Evolutionary conservation across 1,139 yeast genomes (phyloP).

Genomic region (Kodamaea ohmeri): DNA sequence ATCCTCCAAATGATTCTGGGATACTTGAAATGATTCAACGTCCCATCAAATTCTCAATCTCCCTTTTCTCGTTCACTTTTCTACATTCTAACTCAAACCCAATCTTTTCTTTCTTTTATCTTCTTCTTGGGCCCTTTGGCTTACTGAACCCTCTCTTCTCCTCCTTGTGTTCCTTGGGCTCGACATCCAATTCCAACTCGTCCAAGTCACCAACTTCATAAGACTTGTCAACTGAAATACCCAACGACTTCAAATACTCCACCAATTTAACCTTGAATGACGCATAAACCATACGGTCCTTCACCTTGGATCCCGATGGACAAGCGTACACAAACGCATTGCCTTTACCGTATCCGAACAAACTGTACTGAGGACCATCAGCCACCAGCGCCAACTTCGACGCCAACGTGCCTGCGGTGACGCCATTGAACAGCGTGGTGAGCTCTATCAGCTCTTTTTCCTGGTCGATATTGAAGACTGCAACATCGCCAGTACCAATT

Average conservation of each 20-base stretch:
- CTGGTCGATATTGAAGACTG: conserved; percentile 34
- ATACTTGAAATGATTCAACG: too few species aligned
- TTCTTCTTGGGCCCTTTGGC: conserved; percentile 57
- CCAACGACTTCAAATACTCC: conserved; percentile 42
- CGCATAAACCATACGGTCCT: conserved; percentile 91
- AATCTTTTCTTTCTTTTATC: conserved; percentile 25
- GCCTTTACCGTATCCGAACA: conserved; percentile 41
- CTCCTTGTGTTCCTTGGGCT: conserved; percentile 19
- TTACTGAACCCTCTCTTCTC: conserved; percentile 35
- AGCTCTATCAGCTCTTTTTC: conserved; percentile 28
- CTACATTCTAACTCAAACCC: too few species aligned
- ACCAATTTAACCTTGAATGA: conserved; percentile 71
- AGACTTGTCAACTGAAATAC: conserved; percentile 32
- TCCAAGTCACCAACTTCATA: conserved; percentile 69
- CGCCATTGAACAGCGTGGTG: conserved; percentile 15
- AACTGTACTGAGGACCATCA: conserved; percentile 49
- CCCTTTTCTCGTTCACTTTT: too few species aligned
- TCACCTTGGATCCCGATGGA: conserved; percentile 86
- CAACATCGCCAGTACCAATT: conserved; percentile 18
- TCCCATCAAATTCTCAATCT: too few species aligned
- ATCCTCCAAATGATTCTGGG: too few species aligned
- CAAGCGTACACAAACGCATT: conserved; percentile 75
- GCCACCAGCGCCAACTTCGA: conserved; percentile 17
- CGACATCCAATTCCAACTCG: conserved; percentile 51
- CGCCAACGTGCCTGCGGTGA: conserved; percentile 24